Evolutionary conservation across 148 eudicot species (phyloP), one percentile per base, ranked within the genome.

Genomic region (Diospyros kaki): DNA sequence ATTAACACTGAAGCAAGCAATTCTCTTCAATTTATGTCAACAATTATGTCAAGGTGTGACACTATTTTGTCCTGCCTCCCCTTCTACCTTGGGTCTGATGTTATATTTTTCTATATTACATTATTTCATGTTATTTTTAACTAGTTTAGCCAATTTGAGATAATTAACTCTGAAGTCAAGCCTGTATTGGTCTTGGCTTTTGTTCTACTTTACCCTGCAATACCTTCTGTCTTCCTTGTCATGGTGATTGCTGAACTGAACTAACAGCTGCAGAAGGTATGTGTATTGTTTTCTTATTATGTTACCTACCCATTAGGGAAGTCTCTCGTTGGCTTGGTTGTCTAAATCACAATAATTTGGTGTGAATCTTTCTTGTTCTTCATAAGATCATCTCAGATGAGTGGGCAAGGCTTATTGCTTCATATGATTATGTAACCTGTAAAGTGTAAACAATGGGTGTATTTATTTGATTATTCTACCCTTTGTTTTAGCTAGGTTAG

Each of bases 21-120:
- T 74, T 67, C 79, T 74, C 81, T 71, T 74, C 80, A 89, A 9
- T 73, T 77, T 81, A 84, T 91, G 74, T 81, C 92, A 64, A 75
- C 73, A 59, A 74, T 93, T 58, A 86, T 88, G 83, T 77, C 86
- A 28, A 87, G 97, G 98, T 91, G 72, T 18, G 64, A 71, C 39
- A 6, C 40, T 78, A 58, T 64, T 69, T 63, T 56, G 10, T 38
- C 13, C 9, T 62, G 5, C 60, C 11, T 56, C 60, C 6, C 50
- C 11, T 56, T 63, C 53, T 44, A 38, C 11, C 52, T 68, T 58
- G 52, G 14, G 13, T 11, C 17, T 18, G 18, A 6, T 66, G 2
- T 28, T 17, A 5, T 42, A 6, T 14, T 51, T 42, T 53, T 42
- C 12, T 10, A 18, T 66, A 13, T 66, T 12, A 9, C 12, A 28